A percentile compares a stretch with the other conserved stretches of the same genome.
Evolutionary conservation across 2,329 filamentous ascomycete species (phyloP).

Genomic region (Xylariaceae sp.): DNA sequence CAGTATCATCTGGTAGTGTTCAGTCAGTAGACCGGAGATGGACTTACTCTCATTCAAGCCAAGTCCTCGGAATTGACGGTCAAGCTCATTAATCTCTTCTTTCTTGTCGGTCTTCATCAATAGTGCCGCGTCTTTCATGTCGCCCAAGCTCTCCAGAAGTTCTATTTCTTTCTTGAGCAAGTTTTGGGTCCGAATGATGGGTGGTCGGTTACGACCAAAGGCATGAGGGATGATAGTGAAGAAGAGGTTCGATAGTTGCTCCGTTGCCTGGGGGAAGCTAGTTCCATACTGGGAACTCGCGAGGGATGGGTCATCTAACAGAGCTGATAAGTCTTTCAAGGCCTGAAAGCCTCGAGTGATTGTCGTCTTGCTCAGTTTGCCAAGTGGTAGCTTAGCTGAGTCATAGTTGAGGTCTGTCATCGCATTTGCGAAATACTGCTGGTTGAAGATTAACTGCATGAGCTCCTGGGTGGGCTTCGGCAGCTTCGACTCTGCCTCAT

Average conservation of each 20-base stretch:
- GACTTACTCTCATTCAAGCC: constrained; percentile 68
- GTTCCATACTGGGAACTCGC: constrained; percentile 53
- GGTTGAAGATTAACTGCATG: constrained; percentile 85
- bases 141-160: constrained; percentile 78
- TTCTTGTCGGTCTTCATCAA: constrained; percentile 73
- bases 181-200: constrained; percentile 63
- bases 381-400: constrained; percentile 77
- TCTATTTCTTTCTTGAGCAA: constrained; percentile 78
- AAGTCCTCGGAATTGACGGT: constrained; percentile 75
- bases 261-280: constrained; percentile 52
- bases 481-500: constrained; percentile 38
- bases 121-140: constrained; percentile 82
- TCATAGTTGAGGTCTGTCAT: constrained; percentile 76
- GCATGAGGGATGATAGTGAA: constrained; percentile 83
- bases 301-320: constrained; percentile 63
- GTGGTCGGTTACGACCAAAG: constrained; percentile 74
- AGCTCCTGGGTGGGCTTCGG: constrained; percentile 65
- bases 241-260: constrained; percentile 76
- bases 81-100: constrained; percentile 67
- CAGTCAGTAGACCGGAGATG: neutral
- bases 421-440: constrained; percentile 70
- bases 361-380: constrained; percentile 82
- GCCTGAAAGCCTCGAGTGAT: constrained; percentile 77
- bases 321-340: constrained; percentile 74
- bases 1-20: neutral